These are phyloP conservation scores for Hanseniaspora jakobsenii DNA, from an alignment of 805 yeast genomes.

Conservation along the genomic window DNA sequence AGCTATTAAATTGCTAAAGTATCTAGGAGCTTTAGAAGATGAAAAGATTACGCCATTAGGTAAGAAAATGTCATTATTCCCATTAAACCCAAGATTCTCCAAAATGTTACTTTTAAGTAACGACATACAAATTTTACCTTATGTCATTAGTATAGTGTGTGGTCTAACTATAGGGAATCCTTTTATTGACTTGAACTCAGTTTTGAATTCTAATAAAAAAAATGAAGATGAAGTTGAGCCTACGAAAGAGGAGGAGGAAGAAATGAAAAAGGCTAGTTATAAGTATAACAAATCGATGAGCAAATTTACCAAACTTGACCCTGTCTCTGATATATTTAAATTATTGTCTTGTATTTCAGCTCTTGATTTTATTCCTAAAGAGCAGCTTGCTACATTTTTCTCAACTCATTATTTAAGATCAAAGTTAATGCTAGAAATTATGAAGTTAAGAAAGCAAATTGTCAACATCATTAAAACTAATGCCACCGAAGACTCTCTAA, in stretches of 20 bases:
- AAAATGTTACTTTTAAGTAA: conserved; percentile 81
- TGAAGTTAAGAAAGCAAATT: conserved; percentile 68
- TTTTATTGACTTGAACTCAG: conserved; percentile 60
- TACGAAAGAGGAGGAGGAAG: conserved; percentile 26
- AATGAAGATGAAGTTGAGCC: conserved; percentile 23
- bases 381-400: conserved; percentile 39
- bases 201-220: conserved; percentile 37
- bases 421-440: conserved; percentile 76
- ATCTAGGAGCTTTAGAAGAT: conserved; percentile 63
- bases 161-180: conserved; percentile 92
- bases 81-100: conserved; percentile 85
- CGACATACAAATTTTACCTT: conserved; percentile 74
- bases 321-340: conserved; percentile 61
- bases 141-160: conserved; percentile 82
- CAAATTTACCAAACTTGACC: conserved; percentile 56
- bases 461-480: conserved; percentile 59
- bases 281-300: conserved; percentile 48
- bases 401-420: conserved; percentile 55
- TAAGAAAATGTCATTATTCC: conserved; percentile 75
- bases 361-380: conserved; percentile 54
- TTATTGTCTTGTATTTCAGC: conserved; percentile 79
- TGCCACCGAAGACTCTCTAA: conserved; percentile 49
- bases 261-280: conserved; percentile 34
- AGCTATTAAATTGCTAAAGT: conserved; percentile 56
- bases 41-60: conserved; percentile 67